These are phyloP conservation scores for Atkinsonella hypoxylon DNA, from an alignment of 2,329 filamentous ascomycete genomes.

Conservation along the genomic window DNA sequence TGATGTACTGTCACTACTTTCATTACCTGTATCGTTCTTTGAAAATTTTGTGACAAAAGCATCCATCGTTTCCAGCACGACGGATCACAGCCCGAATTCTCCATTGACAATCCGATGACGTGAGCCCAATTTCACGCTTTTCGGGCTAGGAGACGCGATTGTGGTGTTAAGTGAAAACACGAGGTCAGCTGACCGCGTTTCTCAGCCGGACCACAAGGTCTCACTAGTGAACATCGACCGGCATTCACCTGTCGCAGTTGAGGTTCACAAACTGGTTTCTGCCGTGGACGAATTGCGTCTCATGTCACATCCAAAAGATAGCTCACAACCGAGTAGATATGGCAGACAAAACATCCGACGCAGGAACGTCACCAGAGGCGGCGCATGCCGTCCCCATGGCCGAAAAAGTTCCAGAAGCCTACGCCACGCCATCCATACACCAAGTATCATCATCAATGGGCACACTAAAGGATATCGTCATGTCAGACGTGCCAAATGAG, in stretches of 20 bases:
- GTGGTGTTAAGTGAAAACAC: slow-evolving; percentile 14
- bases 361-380: slow-evolving; percentile 11
- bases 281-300: not conserved
- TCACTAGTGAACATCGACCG: not conserved
- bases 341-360: slow-evolving; percentile 17
- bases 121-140: not conserved
- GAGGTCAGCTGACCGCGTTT: slow-evolving; percentile 26
- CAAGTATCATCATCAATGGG: slow-evolving; percentile 8
- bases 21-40: slow-evolving; percentile 9
- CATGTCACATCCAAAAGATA: not conserved
- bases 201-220: not conserved
- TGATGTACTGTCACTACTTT: not conserved
- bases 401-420: slow-evolving; percentile 12
- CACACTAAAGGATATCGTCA: slow-evolving; percentile 26
- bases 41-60: slow-evolving; percentile 23
- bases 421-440: slow-evolving; percentile 8
- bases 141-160: slow-evolving; percentile 4
- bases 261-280: not conserved
- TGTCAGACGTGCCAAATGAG: slow-evolving; percentile 31
- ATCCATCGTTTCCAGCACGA: slow-evolving; percentile 20
- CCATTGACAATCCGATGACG: not conserved
- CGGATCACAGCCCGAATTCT: slow-evolving; percentile 4
- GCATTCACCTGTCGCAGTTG: slow-evolving; percentile 4
- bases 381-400: slow-evolving; percentile 11
- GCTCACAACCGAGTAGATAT: slow-evolving; percentile 12